phyloP scores from a whole-genome alignment of 352 stramenopile genomes.

The Peronospora destructor region DNA sequence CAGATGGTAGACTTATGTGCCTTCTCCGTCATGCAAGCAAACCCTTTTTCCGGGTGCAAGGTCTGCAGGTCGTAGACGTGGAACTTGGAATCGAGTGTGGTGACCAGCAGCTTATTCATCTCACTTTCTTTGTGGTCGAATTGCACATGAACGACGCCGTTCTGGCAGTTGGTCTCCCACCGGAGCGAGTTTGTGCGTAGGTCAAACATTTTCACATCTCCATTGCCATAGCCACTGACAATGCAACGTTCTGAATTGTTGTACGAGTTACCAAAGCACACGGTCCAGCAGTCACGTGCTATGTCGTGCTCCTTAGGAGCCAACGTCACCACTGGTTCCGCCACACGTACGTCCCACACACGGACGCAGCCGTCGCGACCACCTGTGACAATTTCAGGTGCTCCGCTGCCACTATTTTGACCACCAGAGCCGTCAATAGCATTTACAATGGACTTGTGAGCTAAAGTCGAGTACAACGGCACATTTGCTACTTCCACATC shows the following conservation, averaged over 20 bases:
- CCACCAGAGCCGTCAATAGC: constrained; percentile 92
- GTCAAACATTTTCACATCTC: constrained; percentile 96
- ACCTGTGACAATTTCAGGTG: constrained; percentile 92
- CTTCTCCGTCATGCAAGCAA: constrained; percentile 87
- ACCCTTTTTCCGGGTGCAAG: constrained; percentile 87
- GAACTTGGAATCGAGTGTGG: constrained; percentile 95
- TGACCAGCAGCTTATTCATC: constrained; percentile 96
- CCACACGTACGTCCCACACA: constrained; percentile 92
- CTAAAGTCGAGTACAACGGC: constrained; percentile 85
- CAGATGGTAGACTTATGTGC: constrained; percentile 94
- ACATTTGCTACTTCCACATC: constrained; percentile 78
- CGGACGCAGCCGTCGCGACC: constrained; percentile 92
- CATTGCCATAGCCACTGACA: constrained; percentile 93
- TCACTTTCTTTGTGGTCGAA: constrained; percentile 96
- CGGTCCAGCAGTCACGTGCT: constrained; percentile 92
- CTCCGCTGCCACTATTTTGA: constrained; percentile 80
- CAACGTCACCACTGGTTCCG: constrained; percentile 89
- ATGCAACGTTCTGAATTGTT: constrained; percentile 91
- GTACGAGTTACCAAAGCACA: constrained; percentile 93
- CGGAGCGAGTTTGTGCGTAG: constrained; percentile 88
- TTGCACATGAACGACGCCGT: constrained; percentile 93
- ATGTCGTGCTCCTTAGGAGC: constrained; percentile 78
- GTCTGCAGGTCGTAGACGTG: constrained; percentile 92
- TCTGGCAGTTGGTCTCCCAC: constrained; percentile 95
- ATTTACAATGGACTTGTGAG: constrained; percentile 92